Evolutionary conservation across 73 alveolate genomes (phyloP).

Genomic region (Symbiodinium natans): DNA sequence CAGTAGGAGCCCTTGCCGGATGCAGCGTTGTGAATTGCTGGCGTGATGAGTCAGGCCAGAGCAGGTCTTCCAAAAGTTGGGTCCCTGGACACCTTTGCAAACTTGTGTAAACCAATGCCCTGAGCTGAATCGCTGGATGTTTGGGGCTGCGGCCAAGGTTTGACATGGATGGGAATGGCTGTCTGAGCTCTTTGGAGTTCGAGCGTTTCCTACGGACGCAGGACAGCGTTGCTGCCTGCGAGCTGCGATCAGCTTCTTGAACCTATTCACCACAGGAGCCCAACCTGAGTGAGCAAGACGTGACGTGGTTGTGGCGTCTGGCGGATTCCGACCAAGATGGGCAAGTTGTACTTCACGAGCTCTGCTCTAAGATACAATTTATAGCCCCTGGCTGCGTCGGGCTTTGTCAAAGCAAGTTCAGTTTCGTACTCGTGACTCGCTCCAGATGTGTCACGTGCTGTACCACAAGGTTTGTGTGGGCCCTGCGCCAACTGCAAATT

Average conservation of each 20-base stretch:
- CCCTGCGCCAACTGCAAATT: background rate
- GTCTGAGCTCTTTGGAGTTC: background rate
- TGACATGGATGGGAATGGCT: background rate
- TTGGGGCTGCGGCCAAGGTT: background rate
- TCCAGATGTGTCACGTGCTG: too few species aligned
- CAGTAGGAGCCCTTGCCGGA: too few species aligned
- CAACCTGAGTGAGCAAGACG: background rate
- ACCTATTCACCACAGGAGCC: too few species aligned
- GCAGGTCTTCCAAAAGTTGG: background rate
- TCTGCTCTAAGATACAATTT: too few species aligned
- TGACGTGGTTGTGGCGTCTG: background rate
- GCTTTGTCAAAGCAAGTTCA: background rate
- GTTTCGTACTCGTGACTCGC: too few species aligned
- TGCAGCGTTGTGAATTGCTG: background rate
- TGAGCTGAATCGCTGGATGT: background rate
- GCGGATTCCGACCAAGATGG: slow-evolving; percentile 2
- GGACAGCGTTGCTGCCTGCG: too few species aligned
- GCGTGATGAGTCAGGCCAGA: background rate
- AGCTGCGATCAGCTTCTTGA: too few species aligned
- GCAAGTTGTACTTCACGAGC: background rate
- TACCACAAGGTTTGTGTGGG: background rate
- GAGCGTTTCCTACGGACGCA: background rate
- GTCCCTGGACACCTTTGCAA: background rate
- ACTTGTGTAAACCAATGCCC: too few species aligned
- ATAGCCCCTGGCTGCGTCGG: background rate